A percentile compares a stretch with the other conserved stretches of the same genome.
These are phyloP conservation scores for Elymus sibiricus DNA, from an alignment of 176 grass and related monocot genomes.

Conservation along the genomic window DNA sequence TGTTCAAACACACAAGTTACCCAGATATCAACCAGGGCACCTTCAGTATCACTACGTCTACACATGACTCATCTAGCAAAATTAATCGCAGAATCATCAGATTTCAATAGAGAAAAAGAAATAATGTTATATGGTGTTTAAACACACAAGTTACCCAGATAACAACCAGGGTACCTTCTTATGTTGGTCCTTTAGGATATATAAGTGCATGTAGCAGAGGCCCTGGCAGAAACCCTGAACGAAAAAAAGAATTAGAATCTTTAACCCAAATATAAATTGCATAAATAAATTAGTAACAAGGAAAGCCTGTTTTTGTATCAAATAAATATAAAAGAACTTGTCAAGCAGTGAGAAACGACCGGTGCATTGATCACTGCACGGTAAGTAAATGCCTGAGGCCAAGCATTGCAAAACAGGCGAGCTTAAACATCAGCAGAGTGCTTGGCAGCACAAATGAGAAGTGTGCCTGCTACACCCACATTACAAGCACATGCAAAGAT, in stretches of 20 bases:
- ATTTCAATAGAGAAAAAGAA: slow-evolving; percentile 15
- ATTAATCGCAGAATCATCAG: slow-evolving; percentile 2
- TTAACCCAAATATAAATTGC: slow-evolving; percentile 35
- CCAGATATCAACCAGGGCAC: slow-evolving; percentile 66
- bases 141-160: slow-evolving; percentile 74
- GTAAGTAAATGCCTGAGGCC: slow-evolving; percentile 29
- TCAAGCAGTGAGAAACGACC: slow-evolving; percentile 15
- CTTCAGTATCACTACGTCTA: neutral
- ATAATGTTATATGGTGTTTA: slow-evolving; percentile 26
- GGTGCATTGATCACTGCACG: slow-evolving; percentile 12
- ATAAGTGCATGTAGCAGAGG: slow-evolving; percentile 66
- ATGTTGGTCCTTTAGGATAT: slow-evolving; percentile 78
- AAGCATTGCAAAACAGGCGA: slow-evolving; percentile 24
- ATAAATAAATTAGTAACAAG: slow-evolving; percentile 23
- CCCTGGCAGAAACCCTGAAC: slow-evolving; percentile 85
- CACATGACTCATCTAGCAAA: neutral
- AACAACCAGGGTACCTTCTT: slow-evolving; percentile 98
- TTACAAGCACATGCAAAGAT: slow-evolving; percentile 13
- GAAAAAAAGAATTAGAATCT: slow-evolving; percentile 77
- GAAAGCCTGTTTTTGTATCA: slow-evolving; percentile 22
- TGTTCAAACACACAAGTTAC: slow-evolving; percentile 61
- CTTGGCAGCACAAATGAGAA: slow-evolving; percentile 19
- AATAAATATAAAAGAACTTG: slow-evolving; percentile 5
- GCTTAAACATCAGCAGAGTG: slow-evolving; percentile 20
- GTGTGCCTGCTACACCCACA: neutral